Percentiles rank a stretch among this genome's conserved stretches.
Conservation (phyloP, 2,329 filamentous ascomycete genomes). For the Clonostachys rosea region DNA sequence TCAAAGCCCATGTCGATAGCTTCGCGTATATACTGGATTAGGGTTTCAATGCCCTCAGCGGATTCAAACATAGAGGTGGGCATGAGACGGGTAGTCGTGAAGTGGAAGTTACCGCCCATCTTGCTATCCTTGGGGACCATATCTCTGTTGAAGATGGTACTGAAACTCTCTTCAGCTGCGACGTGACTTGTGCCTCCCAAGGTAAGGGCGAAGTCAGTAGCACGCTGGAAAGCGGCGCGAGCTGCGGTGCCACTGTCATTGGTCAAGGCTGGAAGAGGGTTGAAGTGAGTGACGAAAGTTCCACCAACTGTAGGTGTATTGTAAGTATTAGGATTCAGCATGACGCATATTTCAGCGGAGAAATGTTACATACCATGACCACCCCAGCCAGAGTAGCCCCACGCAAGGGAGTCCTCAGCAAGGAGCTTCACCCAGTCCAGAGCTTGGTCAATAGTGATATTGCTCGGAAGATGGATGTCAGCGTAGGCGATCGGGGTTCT, state of each 20-base stretch:
- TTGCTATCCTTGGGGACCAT: too few relatives aligned
- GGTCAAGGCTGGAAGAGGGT: constrained; percentile 13
- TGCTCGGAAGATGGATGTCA: constrained; percentile 17
- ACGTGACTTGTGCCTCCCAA: too few relatives aligned
- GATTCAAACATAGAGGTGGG: too few relatives aligned
- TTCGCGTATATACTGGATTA: too few relatives aligned
- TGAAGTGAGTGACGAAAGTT: constrained; percentile 24
- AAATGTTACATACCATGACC: constrained; percentile 26
- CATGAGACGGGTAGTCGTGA: too few relatives aligned
- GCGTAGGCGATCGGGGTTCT: constrained; percentile 26
- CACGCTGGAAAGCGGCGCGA: too few relatives aligned
- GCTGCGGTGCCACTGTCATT: neutral
- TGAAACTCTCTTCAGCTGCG: too few relatives aligned
- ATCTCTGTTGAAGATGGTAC: too few relatives aligned
- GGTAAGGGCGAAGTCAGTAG: too few relatives aligned
- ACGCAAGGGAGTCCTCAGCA: constrained; percentile 6
- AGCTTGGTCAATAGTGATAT: constrained; percentile 15
- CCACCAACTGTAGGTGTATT: constrained; percentile 16
- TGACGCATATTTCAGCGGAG: constrained; percentile 20
- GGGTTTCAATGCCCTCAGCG: too few relatives aligned
- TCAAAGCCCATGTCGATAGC: too few relatives aligned
- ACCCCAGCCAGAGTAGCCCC: constrained; percentile 14
- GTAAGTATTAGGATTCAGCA: constrained; percentile 22
- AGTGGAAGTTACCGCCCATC: too few relatives aligned
- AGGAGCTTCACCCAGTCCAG: constrained; percentile 18